Evolutionary conservation across 495 filamentous ascomycete species (phyloP), one percentile per base, ranked within the genome.

Genomic region (Penicillium lividum): DNA sequence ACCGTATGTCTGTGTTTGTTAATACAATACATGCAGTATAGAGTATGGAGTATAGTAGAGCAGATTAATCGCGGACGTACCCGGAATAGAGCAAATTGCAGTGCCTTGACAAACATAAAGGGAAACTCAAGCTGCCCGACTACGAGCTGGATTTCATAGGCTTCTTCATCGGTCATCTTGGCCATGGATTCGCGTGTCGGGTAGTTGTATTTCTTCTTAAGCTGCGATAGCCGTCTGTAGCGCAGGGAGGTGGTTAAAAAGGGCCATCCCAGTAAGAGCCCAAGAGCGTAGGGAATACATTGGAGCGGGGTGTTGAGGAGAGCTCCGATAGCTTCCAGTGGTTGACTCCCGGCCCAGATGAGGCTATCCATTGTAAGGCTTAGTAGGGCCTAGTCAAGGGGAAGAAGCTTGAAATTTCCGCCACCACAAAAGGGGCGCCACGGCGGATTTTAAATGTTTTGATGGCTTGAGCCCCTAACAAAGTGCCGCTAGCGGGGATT

Each of bases 41-140:
- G 8, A 13, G 9, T 9, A 1, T 33, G 31, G 10, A 11, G 33
- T 13, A 2, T 22, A 22, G 22, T 2, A 22, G 22, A 22, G 22
- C 22, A 2, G 22, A 2, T 22, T 22, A 2, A 22, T 22, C 22
- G 22, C 22, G 22, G 22, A 22, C 22, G 7, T 54, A 85, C 82
- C 68, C 81, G 81, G 68, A 89, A 89, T 3, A 91, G 70, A 0
- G 84, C 87, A 67, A 89, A 89, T 54, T 88, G 80, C 38, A 89
- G 66, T 3, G 80, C 59, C 51, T 84, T 81, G 38, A 79, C 69
- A 50, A 77, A 82, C 5, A 81, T 74, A 28, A 80, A 78, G 0
- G 86, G 86, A 53, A 87, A 85, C 63, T 89, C 85, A 28, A 79
- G 73, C 48, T 79, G 61, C 2, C 68, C 61, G 7, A 87, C 31